Evolutionary conservation across 2,329 filamentous ascomycete species (phyloP).

Genomic region (Truncatella angustata): DNA sequence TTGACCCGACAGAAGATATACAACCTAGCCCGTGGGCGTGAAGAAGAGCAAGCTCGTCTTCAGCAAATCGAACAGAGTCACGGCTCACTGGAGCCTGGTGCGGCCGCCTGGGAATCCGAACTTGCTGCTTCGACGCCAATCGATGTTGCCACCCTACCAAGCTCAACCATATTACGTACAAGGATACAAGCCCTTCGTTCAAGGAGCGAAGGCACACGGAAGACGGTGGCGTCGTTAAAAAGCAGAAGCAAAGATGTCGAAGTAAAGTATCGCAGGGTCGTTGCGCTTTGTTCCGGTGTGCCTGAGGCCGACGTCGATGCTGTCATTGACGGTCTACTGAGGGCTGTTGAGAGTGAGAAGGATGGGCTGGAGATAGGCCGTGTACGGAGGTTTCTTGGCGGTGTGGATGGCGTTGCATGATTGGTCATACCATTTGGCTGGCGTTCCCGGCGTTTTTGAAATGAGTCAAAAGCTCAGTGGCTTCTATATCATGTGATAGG

Average conservation of each 20-base stretch:
- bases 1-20: constrained; percentile 69
- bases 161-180: constrained; percentile 60
- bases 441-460: background rate
- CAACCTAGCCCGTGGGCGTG: constrained; percentile 73
- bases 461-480: background rate
- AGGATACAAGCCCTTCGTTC: constrained; percentile 67
- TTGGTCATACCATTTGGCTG: background rate
- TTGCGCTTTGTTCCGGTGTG: constrained; percentile 81
- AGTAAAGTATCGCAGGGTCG: constrained; percentile 82
- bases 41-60: constrained; percentile 63
- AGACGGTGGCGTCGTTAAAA: constrained; percentile 69
- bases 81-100: constrained; percentile 43
- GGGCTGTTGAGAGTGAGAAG: constrained; percentile 86
- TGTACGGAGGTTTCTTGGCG: constrained; percentile 75
- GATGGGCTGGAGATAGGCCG: constrained; percentile 73
- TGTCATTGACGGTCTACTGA: constrained; percentile 74
- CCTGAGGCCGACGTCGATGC: constrained; percentile 77
- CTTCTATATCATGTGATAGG: no score
- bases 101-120: constrained; percentile 54
- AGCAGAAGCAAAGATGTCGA: constrained; percentile 81
- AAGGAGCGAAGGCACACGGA: constrained; percentile 66
- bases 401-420: constrained; percentile 66
- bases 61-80: constrained; percentile 43
- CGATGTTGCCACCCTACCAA: constrained; percentile 50
- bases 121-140: constrained; percentile 27